phyloP scores from a whole-genome alignment of 345 rosid species.

The Hirschfeldia incana region DNA sequence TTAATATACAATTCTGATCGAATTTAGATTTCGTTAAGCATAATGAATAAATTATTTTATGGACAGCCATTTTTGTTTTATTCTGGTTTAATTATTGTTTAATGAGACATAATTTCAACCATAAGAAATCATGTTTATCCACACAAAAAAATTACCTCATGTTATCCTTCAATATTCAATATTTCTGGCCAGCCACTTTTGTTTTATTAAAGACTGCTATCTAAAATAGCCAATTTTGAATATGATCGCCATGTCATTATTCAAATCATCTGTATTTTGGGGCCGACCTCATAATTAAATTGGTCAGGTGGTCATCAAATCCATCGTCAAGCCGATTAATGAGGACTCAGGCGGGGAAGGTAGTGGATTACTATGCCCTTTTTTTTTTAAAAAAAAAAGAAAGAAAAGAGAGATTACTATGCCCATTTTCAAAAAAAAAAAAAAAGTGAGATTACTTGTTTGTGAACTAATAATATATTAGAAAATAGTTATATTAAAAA shows the following conservation, averaged over 20 bases:
- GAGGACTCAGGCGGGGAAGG: too few species aligned
- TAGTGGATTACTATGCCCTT: too few species aligned
- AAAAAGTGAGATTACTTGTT: too few species aligned
- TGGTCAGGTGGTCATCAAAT: not conserved
- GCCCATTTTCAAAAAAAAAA: too few species aligned
- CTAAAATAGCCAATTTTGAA: too few species aligned
- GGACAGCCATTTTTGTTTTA: not conserved
- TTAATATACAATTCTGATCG: not conserved
- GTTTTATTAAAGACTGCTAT: too few species aligned
- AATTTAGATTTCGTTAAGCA: not conserved
- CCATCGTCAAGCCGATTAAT: too few species aligned
- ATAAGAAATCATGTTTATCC: not conserved
- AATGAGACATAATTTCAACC: not conserved
- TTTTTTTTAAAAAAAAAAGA: too few species aligned
- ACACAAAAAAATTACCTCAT: too few species aligned
- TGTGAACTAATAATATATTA: too few species aligned
- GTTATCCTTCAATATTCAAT: too few species aligned
- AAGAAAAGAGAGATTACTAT: not conserved
- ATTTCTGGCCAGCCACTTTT: too few species aligned
- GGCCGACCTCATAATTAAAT: not conserved
- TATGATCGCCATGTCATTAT: not conserved
- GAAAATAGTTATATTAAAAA: not conserved
- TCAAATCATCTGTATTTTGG: not conserved
- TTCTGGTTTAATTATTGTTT: not conserved
- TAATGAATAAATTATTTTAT: not conserved